Evolutionary conservation across 2,329 filamentous ascomycete genomes (phyloP).

Genomic region (Boeremia lycopersici): DNA sequence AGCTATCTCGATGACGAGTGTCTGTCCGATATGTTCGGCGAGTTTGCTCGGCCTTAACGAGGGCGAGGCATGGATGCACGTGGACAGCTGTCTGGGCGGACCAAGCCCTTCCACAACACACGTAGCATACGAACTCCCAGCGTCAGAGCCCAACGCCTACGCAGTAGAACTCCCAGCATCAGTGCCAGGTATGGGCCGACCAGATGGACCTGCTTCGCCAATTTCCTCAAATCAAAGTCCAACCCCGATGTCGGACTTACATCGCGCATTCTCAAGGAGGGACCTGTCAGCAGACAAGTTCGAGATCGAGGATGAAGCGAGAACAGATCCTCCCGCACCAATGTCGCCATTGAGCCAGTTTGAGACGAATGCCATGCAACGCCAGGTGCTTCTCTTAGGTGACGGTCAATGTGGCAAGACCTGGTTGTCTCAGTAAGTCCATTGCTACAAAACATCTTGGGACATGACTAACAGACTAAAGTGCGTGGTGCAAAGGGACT

Average conservation of each 20-base stretch:
- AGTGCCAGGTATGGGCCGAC: not conserved
- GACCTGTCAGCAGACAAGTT: slow-evolving; percentile 5
- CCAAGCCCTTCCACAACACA: too few relatives aligned
- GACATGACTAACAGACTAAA: not conserved
- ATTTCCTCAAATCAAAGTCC: not conserved
- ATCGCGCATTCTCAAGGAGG: slow-evolving; percentile 2
- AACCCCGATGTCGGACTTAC: not conserved
- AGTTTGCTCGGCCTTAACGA: not conserved
- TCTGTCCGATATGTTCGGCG: slow-evolving; percentile 1
- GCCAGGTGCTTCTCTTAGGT: slow-evolving; percentile 17
- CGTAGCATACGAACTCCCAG: slow-evolving; percentile 1
- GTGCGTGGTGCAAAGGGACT: not conserved
- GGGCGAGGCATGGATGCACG: not conserved
- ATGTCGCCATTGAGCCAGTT: not conserved
- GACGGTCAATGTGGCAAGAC: slow-evolving; percentile 17
- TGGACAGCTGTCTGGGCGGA: not conserved
- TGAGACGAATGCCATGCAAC: not conserved
- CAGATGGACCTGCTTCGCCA: not conserved
- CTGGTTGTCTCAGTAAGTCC: slow-evolving; percentile 11
- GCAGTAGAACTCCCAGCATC: slow-evolving; percentile 3
- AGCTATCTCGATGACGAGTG: not conserved
- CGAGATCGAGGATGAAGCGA: not conserved
- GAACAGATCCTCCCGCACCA: not conserved
- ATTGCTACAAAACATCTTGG: not conserved
- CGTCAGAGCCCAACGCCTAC: not conserved